Conservation (phyloP, 2,329 filamentous ascomycete species). For the Hymenoscyphus linearis region DNA sequence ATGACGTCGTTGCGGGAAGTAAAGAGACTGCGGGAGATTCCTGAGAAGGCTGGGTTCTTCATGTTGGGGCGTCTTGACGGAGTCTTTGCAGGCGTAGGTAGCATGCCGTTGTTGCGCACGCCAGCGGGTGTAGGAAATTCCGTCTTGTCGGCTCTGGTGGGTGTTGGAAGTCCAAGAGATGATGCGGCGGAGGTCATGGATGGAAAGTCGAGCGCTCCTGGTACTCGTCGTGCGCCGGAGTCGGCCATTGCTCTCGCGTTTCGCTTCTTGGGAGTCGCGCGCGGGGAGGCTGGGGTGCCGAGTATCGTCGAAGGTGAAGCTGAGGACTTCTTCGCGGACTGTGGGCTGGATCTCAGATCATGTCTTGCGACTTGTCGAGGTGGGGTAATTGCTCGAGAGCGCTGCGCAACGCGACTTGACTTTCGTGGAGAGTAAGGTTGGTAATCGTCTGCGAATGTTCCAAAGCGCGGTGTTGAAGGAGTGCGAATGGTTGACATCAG, state of each 20-base stretch:
- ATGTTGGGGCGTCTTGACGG: constrained; percentile 52
- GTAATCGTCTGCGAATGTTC: constrained; percentile 58
- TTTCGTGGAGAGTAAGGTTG: constrained; percentile 69
- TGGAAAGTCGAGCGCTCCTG: constrained; percentile 41
- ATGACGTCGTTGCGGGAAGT: constrained; percentile 38
- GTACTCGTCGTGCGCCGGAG: constrained; percentile 44
- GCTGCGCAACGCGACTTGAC: constrained; percentile 58
- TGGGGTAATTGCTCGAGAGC: constrained; percentile 43
- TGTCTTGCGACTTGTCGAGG: constrained; percentile 36
- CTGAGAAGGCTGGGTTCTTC: constrained; percentile 45
- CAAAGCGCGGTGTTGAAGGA: constrained; percentile 63
- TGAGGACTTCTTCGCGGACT: constrained; percentile 21
- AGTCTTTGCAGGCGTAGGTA: constrained; percentile 76
- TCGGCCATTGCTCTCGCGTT: constrained; percentile 30
- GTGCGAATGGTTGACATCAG: constrained; percentile 57
- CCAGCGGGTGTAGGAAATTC: constrained; percentile 15
- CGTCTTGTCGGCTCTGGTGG: constrained; percentile 21
- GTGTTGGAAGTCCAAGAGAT: constrained; percentile 23
- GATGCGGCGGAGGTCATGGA: constrained; percentile 39
- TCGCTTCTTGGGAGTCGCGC: constrained; percentile 26
- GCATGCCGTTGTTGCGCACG: constrained; percentile 44
- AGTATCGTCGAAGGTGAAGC: constrained; percentile 17
- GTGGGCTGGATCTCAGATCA: constrained; percentile 12
- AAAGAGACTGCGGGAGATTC: constrained; percentile 58
- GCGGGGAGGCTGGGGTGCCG: constrained; percentile 21